These are phyloP conservation scores for Metschnikowia cubensis DNA, from an alignment of 805 yeast species.

Conservation along the genomic window DNA sequence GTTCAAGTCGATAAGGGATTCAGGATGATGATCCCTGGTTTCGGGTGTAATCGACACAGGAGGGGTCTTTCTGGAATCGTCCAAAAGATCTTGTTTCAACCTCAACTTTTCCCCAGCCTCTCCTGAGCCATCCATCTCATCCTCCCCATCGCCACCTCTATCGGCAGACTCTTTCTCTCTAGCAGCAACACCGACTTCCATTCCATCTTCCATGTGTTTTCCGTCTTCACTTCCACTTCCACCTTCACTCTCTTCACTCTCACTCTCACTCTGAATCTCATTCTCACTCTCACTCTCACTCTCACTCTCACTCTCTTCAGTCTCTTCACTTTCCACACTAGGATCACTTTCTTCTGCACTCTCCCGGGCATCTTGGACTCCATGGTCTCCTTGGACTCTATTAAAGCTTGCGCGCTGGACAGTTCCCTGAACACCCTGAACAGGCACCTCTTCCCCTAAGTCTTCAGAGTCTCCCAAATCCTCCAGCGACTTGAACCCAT, in stretches of 20 bases:
- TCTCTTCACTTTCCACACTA: constrained; percentile 10
- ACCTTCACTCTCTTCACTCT: constrained; percentile 5
- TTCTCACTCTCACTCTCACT: constrained; percentile 27
- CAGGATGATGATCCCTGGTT: too few species aligned
- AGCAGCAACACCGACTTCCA: constrained; percentile 1
- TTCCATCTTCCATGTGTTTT: neutral
- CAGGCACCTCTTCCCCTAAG: neutral
- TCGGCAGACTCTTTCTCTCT: constrained; percentile 11
- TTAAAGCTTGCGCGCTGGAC: too few species aligned
- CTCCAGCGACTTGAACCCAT: constrained; percentile 6
- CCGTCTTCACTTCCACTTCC: constrained; percentile 10
- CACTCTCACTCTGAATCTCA: too few species aligned
- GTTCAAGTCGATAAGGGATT: constrained; percentile 1
- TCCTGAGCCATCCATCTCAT: constrained; percentile 2
- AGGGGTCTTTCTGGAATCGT: constrained; percentile 13
- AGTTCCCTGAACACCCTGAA: too few species aligned
- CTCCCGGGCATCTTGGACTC: too few species aligned
- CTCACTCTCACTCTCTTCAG: constrained; percentile 19
- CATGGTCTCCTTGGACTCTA: too few species aligned
- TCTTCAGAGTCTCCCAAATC: constrained; percentile 1
- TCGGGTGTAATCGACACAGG: neutral
- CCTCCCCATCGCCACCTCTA: constrained; percentile 7
- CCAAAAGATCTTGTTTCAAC: constrained; percentile 16
- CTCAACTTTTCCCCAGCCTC: constrained; percentile 11
- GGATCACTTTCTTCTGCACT: constrained; percentile 1